Evolutionary conservation across 2,329 filamentous ascomycete genomes (phyloP).

Genomic region (Cercospora zeae-maydis): DNA sequence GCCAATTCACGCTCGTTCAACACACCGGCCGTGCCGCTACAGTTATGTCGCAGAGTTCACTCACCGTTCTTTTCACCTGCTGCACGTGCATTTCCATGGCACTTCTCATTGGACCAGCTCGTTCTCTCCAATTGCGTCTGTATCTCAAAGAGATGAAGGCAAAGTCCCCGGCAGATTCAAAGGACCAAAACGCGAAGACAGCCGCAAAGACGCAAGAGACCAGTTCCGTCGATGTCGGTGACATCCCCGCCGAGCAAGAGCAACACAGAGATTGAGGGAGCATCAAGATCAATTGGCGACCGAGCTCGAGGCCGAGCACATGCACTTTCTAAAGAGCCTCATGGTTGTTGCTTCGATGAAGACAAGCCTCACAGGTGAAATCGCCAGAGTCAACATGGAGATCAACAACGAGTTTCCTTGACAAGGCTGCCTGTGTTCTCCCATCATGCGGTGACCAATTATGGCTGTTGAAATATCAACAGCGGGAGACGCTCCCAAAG

Average conservation of each 20-base stretch:
- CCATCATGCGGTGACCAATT: background rate
- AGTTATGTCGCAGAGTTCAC: background rate
- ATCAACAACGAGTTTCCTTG: no score
- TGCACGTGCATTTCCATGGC: background rate
- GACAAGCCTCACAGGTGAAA: no score
- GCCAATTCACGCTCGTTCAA: background rate
- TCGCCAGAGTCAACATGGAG: no score
- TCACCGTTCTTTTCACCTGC: background rate
- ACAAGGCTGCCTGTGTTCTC: no score
- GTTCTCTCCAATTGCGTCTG: no score
- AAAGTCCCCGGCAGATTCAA: background rate
- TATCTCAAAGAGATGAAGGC: no score
- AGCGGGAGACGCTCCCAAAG: background rate
- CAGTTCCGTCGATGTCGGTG: background rate
- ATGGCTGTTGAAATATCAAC: no score
- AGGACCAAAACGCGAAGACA: no score
- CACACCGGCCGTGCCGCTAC: background rate
- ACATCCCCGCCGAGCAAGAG: background rate
- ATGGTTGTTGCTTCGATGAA: no score
- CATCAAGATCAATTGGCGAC: no score
- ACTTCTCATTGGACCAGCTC: background rate
- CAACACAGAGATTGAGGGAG: background rate
- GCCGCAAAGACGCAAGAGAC: background rate
- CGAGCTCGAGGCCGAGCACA: no score
- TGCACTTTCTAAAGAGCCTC: no score